A percentile compares a stretch with the other conserved stretches of the same genome.
Conservation (phyloP, 148 eudicot species). For the Hydrangea macrophylla region DNA sequence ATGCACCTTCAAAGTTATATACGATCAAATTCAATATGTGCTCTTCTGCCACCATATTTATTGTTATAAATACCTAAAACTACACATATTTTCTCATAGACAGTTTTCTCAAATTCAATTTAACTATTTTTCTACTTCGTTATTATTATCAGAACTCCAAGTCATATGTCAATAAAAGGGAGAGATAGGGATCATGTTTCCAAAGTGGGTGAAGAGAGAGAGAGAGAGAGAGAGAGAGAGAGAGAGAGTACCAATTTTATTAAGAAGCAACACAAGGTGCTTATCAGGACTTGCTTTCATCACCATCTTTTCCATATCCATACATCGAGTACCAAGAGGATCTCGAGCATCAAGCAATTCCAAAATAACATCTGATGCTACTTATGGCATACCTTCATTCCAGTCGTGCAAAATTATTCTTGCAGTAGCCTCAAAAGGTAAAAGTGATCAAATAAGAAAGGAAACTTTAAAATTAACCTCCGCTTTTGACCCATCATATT, state of each 20-base stretch:
- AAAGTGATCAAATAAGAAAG: no score
- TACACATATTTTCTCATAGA: no score
- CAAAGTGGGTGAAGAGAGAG: no score
- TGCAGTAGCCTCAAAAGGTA: no score
- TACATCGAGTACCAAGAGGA: conserved; percentile 89
- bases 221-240: background rate
- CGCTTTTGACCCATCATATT: no score
- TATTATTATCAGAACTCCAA: no score
- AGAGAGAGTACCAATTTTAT: conserved; percentile 72
- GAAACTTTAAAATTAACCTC: no score
- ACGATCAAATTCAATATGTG: background rate
- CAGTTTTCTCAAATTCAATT: background rate
- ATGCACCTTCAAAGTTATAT: background rate
- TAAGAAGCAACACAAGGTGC: conserved; percentile 84
- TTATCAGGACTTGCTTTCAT: conserved; percentile 67
- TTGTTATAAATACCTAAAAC: background rate
- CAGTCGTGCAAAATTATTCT: no score
- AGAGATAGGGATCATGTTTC: no score
- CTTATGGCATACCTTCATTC: no score
- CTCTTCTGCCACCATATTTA: background rate
- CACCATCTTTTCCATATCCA: conserved; percentile 93
- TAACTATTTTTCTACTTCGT: background rate
- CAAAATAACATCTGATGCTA: conserved; percentile 89
- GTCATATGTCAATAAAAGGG: no score
- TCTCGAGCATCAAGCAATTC: conserved; percentile 99